Conservation (phyloP, 768 basidiomycete genomes). For the Mycena chlorophos region DNA sequence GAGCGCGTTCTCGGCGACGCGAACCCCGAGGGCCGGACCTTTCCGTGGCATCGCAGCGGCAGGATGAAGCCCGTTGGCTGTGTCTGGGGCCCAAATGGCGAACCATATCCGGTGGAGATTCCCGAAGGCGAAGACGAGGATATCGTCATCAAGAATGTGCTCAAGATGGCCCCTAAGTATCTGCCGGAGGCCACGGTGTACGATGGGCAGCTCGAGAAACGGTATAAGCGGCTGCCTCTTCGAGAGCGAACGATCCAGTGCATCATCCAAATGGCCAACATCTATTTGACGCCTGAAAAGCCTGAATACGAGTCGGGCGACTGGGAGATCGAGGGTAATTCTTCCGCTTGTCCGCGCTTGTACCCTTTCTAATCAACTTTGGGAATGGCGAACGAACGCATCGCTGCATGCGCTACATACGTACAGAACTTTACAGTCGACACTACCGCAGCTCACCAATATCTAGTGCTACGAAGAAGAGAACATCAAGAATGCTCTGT, state of each 20-base stretch:
- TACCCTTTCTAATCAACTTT: neutral
- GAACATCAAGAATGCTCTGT: conserved; percentile 27
- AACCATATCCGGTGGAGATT: neutral
- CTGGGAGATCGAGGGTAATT: conserved; percentile 34
- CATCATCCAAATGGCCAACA: conserved; percentile 32
- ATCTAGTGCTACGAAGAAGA: conserved; percentile 31
- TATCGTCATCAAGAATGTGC: neutral
- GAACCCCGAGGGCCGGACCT: neutral
- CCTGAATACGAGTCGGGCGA: conserved; percentile 28
- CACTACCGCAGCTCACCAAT: conserved; percentile 11
- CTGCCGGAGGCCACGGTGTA: conserved; percentile 3
- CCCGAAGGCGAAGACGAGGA: neutral
- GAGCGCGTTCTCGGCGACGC: conserved; percentile 13
- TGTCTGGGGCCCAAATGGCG: neutral
- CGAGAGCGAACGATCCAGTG: conserved; percentile 12
- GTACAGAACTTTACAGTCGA: neutral
- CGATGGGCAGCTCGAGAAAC: conserved; percentile 6
- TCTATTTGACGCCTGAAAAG: conserved; percentile 33
- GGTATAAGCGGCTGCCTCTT: neutral
- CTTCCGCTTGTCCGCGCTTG: neutral
- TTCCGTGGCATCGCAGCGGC: neutral
- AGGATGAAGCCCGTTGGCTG: neutral
- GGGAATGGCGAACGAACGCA: conserved; percentile 33
- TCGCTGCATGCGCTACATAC: conserved; percentile 26
- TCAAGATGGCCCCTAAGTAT: neutral